Conservation (phyloP, 1,139 yeast genomes). For the Magnusiomyces tetraspermus region DNA sequence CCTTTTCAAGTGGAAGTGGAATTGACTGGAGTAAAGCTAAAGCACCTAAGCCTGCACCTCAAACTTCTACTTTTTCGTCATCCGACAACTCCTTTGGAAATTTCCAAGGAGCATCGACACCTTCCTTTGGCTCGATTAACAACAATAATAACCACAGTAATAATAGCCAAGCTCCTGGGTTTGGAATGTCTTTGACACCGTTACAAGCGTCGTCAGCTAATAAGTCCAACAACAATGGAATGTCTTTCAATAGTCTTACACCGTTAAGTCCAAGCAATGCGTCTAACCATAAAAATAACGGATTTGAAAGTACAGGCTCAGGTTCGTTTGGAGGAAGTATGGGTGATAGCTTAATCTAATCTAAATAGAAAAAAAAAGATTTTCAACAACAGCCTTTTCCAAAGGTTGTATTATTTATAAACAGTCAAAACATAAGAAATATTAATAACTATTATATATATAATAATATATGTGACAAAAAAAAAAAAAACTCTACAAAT, state of each 20-base stretch:
- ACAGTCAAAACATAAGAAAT: background rate
- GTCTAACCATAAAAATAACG: background rate
- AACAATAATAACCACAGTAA: background rate
- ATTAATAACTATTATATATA: background rate
- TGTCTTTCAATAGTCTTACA: background rate
- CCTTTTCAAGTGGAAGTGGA: constrained; percentile 3
- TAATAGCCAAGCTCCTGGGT: background rate
- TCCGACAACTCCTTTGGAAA: background rate
- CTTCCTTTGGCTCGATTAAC: background rate
- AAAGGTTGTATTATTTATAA: too few species aligned
- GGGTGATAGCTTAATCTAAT: background rate
- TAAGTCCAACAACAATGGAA: background rate
- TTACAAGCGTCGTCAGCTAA: background rate
- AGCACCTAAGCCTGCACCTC: constrained; percentile 2
- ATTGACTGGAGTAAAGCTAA: constrained; percentile 12
- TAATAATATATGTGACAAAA: background rate
- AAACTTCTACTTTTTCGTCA: background rate
- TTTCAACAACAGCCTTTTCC: too few species aligned
- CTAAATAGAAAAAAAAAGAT: background rate
- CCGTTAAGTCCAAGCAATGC: background rate
- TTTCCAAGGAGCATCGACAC: background rate
- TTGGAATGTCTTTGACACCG: background rate
- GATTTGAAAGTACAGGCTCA: background rate
- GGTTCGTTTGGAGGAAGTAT: background rate
- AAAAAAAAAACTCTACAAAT: background rate